Conservation (phyloP, 306 rosid species). For the Malus sylvestris region DNA sequence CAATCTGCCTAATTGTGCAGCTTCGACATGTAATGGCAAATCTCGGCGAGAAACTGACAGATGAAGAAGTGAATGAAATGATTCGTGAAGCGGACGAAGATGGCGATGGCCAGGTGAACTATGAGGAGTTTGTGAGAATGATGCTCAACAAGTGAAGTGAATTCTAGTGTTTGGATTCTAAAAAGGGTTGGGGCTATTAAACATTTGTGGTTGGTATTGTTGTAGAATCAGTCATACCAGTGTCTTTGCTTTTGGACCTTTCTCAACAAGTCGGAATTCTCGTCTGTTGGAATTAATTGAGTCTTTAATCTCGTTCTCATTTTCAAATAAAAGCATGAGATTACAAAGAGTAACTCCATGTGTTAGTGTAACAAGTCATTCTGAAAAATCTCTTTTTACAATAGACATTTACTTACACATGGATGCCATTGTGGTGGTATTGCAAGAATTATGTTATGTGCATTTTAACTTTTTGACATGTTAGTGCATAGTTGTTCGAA, state of each 20-base stretch:
- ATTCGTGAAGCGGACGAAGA: conserved; percentile 20
- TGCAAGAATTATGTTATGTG: no score
- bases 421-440: no score
- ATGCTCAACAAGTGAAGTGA: conserved; percentile 17
- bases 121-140: conserved; percentile 26
- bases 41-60: conserved; percentile 25
- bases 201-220: not conserved
- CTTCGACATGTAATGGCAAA: conserved; percentile 26
- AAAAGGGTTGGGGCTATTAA: not conserved
- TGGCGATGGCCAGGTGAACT: conserved; percentile 29
- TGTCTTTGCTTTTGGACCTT: not conserved
- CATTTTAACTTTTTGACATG: no score
- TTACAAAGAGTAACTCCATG: not conserved
- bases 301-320: no score
- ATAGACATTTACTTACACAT: no score
- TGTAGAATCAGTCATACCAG: not conserved
- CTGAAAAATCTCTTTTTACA: not conserved
- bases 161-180: not conserved
- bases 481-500: no score
- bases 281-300: not conserved
- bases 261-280: not conserved
- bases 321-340: no score
- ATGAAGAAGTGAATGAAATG: conserved; percentile 25
- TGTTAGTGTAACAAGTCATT: not conserved
- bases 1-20: not conserved